Conservation (phyloP, 2,329 filamentous ascomycete species). For the Fusarium guadeloupense region DNA sequence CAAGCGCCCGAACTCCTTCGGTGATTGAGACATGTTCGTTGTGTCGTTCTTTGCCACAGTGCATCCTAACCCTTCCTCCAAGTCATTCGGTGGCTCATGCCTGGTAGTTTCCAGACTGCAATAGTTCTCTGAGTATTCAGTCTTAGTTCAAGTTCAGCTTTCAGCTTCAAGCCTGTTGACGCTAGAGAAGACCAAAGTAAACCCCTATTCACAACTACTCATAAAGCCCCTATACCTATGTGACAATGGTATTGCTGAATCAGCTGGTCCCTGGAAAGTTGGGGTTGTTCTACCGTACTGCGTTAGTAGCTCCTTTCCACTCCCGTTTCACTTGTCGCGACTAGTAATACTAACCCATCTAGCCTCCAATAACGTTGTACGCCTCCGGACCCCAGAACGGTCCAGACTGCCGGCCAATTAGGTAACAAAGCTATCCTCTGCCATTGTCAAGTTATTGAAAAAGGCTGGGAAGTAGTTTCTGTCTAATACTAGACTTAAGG, state of each 20-base stretch:
- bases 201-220: not conserved
- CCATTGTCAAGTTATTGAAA: not conserved
- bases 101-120: not conserved
- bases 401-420: not conserved
- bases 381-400: not conserved
- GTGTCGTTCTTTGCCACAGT: not conserved
- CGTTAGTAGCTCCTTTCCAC: not conserved
- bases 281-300: not conserved
- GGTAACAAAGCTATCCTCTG: not conserved
- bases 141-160: not conserved
- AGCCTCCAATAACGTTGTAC: not conserved
- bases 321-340: not conserved
- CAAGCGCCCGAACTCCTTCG: too few species aligned
- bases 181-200: not conserved
- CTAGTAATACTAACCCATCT: not conserved
- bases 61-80: not conserved
- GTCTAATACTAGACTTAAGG: not conserved
- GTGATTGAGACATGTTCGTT: too few species aligned
- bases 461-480: not conserved
- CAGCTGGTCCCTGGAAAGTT: not conserved
- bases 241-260: not conserved
- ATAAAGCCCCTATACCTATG: not conserved
- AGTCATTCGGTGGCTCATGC: not conserved
- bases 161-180: not conserved
- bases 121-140: not conserved